Percentiles rank a stretch among this genome's conserved stretches.
Conservation (phyloP, 2,329 filamentous ascomycete genomes). For the Fusarium goolgardi region DNA sequence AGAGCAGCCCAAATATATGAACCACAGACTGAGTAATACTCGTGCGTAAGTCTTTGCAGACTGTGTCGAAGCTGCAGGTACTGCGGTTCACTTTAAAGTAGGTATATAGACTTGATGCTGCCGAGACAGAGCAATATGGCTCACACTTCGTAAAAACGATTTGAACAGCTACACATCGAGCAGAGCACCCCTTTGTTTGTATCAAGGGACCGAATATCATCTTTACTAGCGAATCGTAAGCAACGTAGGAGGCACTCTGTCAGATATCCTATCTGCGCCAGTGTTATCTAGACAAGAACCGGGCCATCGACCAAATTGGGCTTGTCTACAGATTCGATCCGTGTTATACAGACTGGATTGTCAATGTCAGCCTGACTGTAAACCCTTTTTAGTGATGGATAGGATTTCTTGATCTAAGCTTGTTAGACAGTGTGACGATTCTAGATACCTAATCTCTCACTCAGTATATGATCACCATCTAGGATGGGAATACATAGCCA, state of each 20-base stretch:
- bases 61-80: neutral
- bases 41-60: neutral
- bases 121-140: neutral
- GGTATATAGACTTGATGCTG: neutral
- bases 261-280: neutral
- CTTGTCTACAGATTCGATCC: neutral
- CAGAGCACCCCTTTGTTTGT: neutral
- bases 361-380: neutral
- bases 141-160: neutral
- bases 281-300: neutral
- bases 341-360: neutral
- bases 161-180: neutral
- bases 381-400: neutral
- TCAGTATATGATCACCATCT: neutral
- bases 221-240: neutral
- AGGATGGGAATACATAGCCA: neutral
- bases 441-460: neutral
- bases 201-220: neutral
- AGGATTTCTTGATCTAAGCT: neutral
- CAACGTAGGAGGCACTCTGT: neutral
- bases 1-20: neutral
- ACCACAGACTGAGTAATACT: neutral
- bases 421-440: neutral
- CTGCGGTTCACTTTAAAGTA: neutral
- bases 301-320: neutral